Base-by-base conservation (phyloP, 805 yeast species). In the Wickerhamiella occidentalis region DNA sequence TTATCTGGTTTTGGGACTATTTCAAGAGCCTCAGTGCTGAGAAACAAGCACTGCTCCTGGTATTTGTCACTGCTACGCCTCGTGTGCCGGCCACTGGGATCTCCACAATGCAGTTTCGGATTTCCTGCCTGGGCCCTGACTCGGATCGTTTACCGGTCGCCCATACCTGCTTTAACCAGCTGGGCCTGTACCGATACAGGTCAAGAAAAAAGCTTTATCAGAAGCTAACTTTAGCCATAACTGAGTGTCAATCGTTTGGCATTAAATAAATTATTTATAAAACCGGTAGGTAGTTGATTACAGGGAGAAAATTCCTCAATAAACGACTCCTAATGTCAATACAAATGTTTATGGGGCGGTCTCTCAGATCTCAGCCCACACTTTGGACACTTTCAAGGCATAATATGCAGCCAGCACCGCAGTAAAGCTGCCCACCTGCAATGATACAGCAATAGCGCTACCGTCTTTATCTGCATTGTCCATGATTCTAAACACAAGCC, bases 121-220 rank as follows among this genome's bases (percentile, higher is more conserved):
- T 90, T n/a, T 75, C 81, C 13, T 74, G 75, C 49, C 49, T 76
- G 12, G 75, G 74, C 0, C 63, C 57, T 1, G 75, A 71, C 53
- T 62, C 68, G 33, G 69, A 74, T 1, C 68, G 81, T 44, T 65
- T 88, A 15, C 97, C 97, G 0, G 68, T 82, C 13, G 86, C 96
- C 0, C 97, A 90, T 61, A 92, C 97, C 0, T 90, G 98, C 58
- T 90, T 92, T 68, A 92, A 90, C 61, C 95, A 90, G 67, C 62
- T 90, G 21, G 82, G 90, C 49, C 56, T 92, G 5, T 82, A 78
- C 63, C 78, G 78, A 33, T 90, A 90, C 62, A 56, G 65, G 12
- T 61, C 75, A 5, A 68, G 69, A 52, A 76, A 73, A n/a, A 77
- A 75, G 53, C 66, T 92, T 48, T 62, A 66, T 40, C 48, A 60